Percentiles rank a stretch among this genome's conserved stretches.
Conservation (phyloP, 495 filamentous ascomycete species). For the Oleoguttula mirabilis region DNA sequence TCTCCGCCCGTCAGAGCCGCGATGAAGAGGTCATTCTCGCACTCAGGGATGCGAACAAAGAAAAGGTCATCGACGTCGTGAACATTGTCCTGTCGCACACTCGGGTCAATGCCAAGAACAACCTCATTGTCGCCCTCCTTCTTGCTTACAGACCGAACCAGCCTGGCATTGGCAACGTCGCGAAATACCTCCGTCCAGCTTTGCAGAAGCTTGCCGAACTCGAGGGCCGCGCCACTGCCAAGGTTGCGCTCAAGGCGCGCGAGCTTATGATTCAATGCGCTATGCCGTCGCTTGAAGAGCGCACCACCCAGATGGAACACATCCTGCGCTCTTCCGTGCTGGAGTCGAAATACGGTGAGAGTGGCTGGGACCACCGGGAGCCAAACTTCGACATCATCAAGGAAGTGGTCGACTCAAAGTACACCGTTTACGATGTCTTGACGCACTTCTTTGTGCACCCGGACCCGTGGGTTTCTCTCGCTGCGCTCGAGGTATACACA, state of each 20-base stretch:
- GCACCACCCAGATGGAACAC: constrained; percentile 93
- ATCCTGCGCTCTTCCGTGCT: constrained; percentile 95
- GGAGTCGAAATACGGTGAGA: constrained; percentile 92
- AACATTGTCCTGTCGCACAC: constrained; percentile 88
- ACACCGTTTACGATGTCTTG: constrained; percentile 93
- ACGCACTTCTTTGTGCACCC: constrained; percentile 86
- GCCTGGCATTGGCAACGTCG: constrained; percentile 75
- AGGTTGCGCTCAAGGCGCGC: constrained; percentile 92
- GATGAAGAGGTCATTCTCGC: constrained; percentile 93
- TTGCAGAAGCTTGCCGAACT: constrained; percentile 82
- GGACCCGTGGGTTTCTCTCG: constrained; percentile 89
- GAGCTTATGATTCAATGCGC: constrained; percentile 96
- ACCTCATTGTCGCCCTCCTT: constrained; percentile 79
- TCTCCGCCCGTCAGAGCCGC: constrained; percentile 68
- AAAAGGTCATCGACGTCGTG: constrained; percentile 70
- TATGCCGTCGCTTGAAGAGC: constrained; percentile 88
- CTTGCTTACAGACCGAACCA: constrained; percentile 93
- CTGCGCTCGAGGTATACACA: constrained; percentile 89
- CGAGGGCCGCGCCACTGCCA: constrained; percentile 78
- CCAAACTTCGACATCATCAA: constrained; percentile 77
- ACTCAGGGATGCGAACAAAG: constrained; percentile 91
- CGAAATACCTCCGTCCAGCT: constrained; percentile 72
- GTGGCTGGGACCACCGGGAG: constrained; percentile 91
- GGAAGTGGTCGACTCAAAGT: constrained; percentile 96
- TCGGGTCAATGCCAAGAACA: constrained; percentile 84